Evolutionary conservation across 129 eudicot genomes (phyloP).

Genomic region (Centaurea solstitialis): DNA sequence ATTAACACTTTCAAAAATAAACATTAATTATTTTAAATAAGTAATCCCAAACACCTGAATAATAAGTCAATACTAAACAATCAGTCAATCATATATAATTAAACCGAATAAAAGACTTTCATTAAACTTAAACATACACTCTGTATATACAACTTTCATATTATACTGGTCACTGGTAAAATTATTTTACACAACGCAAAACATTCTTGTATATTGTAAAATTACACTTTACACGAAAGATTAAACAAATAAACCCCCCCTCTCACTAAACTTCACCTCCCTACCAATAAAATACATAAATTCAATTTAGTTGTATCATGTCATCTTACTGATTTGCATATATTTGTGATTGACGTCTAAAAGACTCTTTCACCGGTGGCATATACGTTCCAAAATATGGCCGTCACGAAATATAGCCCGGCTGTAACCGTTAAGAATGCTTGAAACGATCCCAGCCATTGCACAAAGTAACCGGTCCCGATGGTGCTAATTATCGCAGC

Average conservation of each 20-base stretch:
- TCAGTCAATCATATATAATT: too few relatives aligned
- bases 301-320: background rate
- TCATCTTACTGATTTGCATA: background rate
- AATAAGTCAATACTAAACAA: too few relatives aligned
- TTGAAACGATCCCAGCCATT: constrained; percentile 95
- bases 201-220: background rate
- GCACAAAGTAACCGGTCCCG: constrained; percentile 85
- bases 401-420: constrained; percentile 65
- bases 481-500: constrained; percentile 95
- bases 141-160: background rate
- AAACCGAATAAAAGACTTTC: too few relatives aligned
- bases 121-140: too few relatives aligned
- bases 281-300: constrained; percentile 1
- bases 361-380: constrained; percentile 85
- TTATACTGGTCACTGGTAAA: background rate
- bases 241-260: background rate
- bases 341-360: constrained; percentile 30
- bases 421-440: constrained; percentile 90
- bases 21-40: too few relatives aligned
- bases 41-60: too few relatives aligned
- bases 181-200: background rate
- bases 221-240: constrained; percentile 20
- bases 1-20: too few relatives aligned
- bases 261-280: constrained; percentile 11
- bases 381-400: constrained; percentile 81